These are phyloP conservation scores for Cucumis melo DNA, from an alignment of 306 rosid species.

Conservation along the genomic window DNA sequence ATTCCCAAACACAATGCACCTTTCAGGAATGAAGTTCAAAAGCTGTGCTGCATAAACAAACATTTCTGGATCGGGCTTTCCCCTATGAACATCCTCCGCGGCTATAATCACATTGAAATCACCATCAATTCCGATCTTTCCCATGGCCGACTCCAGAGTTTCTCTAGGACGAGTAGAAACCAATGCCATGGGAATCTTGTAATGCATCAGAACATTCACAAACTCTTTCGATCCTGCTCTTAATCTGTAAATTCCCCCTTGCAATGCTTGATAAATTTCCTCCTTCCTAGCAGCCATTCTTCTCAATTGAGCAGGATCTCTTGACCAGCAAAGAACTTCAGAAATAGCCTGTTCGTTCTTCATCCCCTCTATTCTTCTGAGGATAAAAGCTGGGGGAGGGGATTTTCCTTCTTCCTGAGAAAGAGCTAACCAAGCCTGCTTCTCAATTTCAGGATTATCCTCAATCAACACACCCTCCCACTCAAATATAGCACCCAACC, in stretches of 20 bases:
- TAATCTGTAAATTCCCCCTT: conserved; percentile 64
- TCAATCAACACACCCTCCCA: conserved; percentile 92
- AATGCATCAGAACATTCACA: conserved; percentile 72
- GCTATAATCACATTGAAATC: conserved; percentile 66
- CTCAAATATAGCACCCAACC: conserved; percentile 93
- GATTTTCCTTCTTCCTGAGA: conserved; percentile 85
- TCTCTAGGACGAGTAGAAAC: conserved; percentile 82
- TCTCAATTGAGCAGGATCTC: conserved; percentile 60
- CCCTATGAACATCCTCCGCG: conserved; percentile 90
- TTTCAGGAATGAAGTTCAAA: conserved; percentile 72
- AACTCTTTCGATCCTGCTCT: conserved; percentile 76
- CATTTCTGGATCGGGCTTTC: conserved; percentile 98
- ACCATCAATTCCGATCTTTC: conserved; percentile 54
- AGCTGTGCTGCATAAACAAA: conserved; percentile 79
- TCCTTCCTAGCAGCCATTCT: conserved; percentile 77
- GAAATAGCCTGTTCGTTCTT: conserved; percentile 89
- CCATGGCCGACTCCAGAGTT: conserved; percentile 57
- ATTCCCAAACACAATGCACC: conserved; percentile 95
- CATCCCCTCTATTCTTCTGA: conserved; percentile 86
- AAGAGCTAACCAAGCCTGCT: conserved; percentile 73
- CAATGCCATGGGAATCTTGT: conserved; percentile 87
- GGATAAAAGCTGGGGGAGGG: conserved; percentile 59
- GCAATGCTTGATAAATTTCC: conserved; percentile 72
- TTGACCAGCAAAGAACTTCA: conserved; percentile 94
- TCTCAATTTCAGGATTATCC: conserved; percentile 67